These are phyloP conservation scores for Ceratobasidium sp. DNA, from an alignment of 1,284 basidiomycete species.

Conservation along the genomic window DNA sequence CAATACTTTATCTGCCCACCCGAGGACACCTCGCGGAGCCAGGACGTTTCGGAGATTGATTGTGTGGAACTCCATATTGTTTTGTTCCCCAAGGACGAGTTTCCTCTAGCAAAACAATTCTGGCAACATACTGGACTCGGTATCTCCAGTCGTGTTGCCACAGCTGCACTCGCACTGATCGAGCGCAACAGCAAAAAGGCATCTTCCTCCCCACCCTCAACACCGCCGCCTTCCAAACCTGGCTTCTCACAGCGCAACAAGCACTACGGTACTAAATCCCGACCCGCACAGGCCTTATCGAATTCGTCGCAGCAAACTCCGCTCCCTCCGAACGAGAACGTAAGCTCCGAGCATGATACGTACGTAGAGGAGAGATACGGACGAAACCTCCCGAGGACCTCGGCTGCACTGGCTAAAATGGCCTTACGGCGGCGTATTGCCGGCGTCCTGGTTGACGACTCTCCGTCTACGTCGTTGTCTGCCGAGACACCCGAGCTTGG, in stretches of 20 bases:
- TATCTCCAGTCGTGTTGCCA: conserved; percentile 88
- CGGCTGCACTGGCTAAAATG: conserved; percentile 82
- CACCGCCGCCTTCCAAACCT: conserved; percentile 59
- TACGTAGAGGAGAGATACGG: conserved; percentile 95
- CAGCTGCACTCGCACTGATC: conserved; percentile 79
- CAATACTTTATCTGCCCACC: conserved; percentile 77
- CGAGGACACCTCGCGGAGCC: conserved; percentile 46
- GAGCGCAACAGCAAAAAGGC: conserved; percentile 49
- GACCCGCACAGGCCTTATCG: conserved; percentile 44
- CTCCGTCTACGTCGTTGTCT: conserved; percentile 22
- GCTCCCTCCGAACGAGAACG: conserved; percentile 52
- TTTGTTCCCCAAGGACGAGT: conserved; percentile 76
- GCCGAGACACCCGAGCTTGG: conserved; percentile 32
- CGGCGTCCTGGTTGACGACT: conserved; percentile 78
- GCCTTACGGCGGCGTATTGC: conserved; percentile 90
- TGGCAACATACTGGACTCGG: conserved; percentile 97
- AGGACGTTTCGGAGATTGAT: conserved; percentile 50
- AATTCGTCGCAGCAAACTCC: conserved; percentile 42
- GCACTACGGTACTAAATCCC: conserved; percentile 52
- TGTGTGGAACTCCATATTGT: conserved; percentile 77
- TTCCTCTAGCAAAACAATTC: conserved; percentile 84
- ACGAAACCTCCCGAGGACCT: conserved; percentile 83
- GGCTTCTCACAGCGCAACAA: conserved; percentile 68
- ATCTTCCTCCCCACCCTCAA: conserved; percentile 49
- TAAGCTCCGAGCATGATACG: conserved; percentile 59